phyloP scores from a whole-genome alignment of 2,329 filamentous ascomycete species.

The Ceratocystis diversiconidia region DNA sequence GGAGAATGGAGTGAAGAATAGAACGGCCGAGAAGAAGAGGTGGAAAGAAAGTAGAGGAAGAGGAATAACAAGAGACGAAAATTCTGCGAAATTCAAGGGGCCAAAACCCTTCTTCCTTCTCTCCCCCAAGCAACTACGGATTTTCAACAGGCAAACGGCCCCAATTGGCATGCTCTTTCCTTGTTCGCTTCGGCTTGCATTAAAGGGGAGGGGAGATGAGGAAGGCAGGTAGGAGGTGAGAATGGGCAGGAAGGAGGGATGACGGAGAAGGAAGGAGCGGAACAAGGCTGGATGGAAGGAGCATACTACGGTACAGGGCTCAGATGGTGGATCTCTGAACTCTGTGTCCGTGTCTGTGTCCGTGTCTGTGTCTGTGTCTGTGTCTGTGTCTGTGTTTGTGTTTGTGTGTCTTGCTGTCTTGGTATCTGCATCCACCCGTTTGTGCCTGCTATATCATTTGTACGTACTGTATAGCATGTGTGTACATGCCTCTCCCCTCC shows the following conservation, averaged over 20 bases:
- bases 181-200: neutral
- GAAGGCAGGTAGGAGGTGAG: neutral
- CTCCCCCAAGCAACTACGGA: neutral
- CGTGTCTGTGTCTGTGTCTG: neutral
- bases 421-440: neutral
- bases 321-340: neutral
- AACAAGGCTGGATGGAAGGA: neutral
- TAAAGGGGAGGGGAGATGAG: neutral
- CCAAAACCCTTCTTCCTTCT: neutral
- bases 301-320: neutral
- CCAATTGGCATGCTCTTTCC: no score
- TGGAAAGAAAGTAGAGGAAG: neutral
- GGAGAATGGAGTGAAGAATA: neutral
- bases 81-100: constrained; percentile 8
- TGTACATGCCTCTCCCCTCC: no score
- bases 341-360: neutral
- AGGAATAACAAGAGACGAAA: constrained; percentile 7
- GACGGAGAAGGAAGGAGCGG: constrained; percentile 3
- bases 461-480: no score
- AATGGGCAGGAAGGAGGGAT: neutral
- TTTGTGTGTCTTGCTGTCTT: neutral
- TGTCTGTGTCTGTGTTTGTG: neutral
- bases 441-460: no score
- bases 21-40: neutral
- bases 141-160: no score